Base-by-base conservation (phyloP, 108 stramenopile species). In the Skeletonema potamos region DNA sequence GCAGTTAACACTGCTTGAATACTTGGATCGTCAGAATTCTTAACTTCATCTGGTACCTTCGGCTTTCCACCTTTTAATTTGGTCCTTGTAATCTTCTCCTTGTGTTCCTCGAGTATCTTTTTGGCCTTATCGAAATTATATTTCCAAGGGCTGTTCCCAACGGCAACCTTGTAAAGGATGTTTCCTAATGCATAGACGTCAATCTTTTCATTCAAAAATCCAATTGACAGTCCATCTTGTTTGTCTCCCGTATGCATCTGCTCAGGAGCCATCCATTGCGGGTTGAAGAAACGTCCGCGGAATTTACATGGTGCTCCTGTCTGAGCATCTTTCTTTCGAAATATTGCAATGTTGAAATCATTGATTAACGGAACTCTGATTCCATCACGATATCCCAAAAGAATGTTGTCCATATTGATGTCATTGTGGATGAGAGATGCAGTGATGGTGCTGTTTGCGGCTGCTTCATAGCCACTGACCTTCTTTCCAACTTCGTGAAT, bases 281-380 rank as follows among this genome's bases (percentile, higher is more conserved):
- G 94, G 67, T 89, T 85, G 63, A 85, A 85, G 27, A 91, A 79
- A 1, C 88, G 82, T 12, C 87, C 81, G 24, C 66, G 86, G 74
- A 95, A 95, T 8, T 82, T 86, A 79, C 94, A 95, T n/a, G 77
- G 54, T 27, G 57, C 61, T 37, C 85, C 84, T 4, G 84, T 87
- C 37, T 43, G 70, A 32, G 46, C 73, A 46, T 87, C 81, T 57
- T 83, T 89, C 32, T 66, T 81, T 22, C 89, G 60, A 73, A 95
- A 92, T 54, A 92, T 89, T 6, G 91, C 94, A 73, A 91, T 90
- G 64, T 95, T 95, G 63, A 92, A 95, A 68, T 95, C 94, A 64
- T 92, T 95, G 56, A 95, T 62, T 51, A 79, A 34, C 82, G 91
- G 65, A 78, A 88, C 62, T 48, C 81, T 43, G 74, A 87, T 27